A percentile compares a stretch with the other conserved stretches of the same genome.
phyloP scores from a whole-genome alignment of 257 asterid genomes.

The Penstemon barbatus region DNA sequence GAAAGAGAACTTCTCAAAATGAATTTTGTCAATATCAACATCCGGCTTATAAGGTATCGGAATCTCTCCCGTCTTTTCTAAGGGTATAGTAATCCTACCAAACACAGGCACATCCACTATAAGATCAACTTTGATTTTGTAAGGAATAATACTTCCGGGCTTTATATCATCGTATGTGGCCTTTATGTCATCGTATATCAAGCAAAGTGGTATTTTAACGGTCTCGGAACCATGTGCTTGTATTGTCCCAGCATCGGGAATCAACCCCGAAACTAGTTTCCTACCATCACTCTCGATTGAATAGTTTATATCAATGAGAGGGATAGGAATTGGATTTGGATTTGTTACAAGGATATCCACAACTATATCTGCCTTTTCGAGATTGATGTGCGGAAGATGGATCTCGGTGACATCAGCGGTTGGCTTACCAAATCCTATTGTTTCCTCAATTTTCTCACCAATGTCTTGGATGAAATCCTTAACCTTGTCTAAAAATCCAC shows the following conservation, averaged over 20 bases:
- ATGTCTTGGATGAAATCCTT: slow-evolving; percentile 85
- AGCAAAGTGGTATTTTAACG: slow-evolving; percentile 62
- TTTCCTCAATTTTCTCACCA: slow-evolving; percentile 92
- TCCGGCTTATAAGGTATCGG: slow-evolving; percentile 88
- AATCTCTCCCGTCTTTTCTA: slow-evolving; percentile 87
- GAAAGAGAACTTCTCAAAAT: slow-evolving; percentile 70
- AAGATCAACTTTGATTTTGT: slow-evolving; percentile 77
- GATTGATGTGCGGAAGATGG: slow-evolving; percentile 74
- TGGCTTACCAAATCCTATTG: slow-evolving; percentile 88
- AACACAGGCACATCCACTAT: slow-evolving; percentile 85
- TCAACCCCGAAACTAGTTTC: slow-evolving; percentile 80
- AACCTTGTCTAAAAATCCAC: slow-evolving; percentile 76
- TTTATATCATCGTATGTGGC: slow-evolving; percentile 67
- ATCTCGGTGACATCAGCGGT: slow-evolving; percentile 82
- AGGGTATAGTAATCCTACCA: slow-evolving; percentile 80
- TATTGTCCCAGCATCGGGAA: slow-evolving; percentile 94
- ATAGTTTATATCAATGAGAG: slow-evolving; percentile 86
- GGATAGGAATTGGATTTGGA: slow-evolving; percentile 89
- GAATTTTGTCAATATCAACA: slow-evolving; percentile 70
- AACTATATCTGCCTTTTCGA: slow-evolving; percentile 75
- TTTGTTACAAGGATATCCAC: slow-evolving; percentile 72
- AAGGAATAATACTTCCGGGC: slow-evolving; percentile 83
- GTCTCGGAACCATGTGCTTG: slow-evolving; percentile 90
- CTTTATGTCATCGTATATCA: slow-evolving; percentile 76
- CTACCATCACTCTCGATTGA: slow-evolving; percentile 83